phyloP scores from a whole-genome alignment of 352 stramenopile species.

The Peronospora destructor region DNA sequence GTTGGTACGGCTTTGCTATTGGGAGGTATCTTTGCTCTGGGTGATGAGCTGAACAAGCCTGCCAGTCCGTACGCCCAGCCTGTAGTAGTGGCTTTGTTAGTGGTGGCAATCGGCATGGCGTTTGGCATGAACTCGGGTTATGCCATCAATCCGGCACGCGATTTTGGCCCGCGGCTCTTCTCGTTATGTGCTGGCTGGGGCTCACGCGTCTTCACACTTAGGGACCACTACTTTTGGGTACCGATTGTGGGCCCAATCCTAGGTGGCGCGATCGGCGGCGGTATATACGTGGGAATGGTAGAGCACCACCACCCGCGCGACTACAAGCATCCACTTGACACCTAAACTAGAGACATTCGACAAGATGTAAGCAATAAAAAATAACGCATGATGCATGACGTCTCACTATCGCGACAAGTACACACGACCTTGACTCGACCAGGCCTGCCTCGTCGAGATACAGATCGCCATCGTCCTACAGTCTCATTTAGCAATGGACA shows the following conservation, averaged over 20 bases:
- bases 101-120: slow-evolving; percentile 59
- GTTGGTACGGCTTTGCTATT: slow-evolving; percentile 54
- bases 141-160: slow-evolving; percentile 56
- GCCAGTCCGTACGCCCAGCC: slow-evolving; percentile 40
- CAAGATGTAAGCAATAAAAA: no score
- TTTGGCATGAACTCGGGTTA: slow-evolving; percentile 72
- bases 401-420: no score
- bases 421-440: no score
- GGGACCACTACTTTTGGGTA: slow-evolving; percentile 56
- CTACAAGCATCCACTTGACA: slow-evolving; percentile 36
- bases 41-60: slow-evolving; percentile 48
- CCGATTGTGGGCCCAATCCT: slow-evolving; percentile 44
- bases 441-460: no score
- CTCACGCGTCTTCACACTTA: slow-evolving; percentile 27
- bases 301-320: slow-evolving; percentile 45
- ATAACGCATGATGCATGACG: no score
- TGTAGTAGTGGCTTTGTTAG: slow-evolving; percentile 40
- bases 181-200: slow-evolving; percentile 37
- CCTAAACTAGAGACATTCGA: not conserved
- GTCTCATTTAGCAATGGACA: no score
- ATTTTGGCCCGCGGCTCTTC: slow-evolving; percentile 49
- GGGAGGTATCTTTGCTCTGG: slow-evolving; percentile 53
- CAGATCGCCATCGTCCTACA: no score
- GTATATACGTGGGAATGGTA: slow-evolving; percentile 35
- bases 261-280: slow-evolving; percentile 36